phyloP scores from a whole-genome alignment of 768 basidiomycete species.

The Auriscalpium orientale region DNA sequence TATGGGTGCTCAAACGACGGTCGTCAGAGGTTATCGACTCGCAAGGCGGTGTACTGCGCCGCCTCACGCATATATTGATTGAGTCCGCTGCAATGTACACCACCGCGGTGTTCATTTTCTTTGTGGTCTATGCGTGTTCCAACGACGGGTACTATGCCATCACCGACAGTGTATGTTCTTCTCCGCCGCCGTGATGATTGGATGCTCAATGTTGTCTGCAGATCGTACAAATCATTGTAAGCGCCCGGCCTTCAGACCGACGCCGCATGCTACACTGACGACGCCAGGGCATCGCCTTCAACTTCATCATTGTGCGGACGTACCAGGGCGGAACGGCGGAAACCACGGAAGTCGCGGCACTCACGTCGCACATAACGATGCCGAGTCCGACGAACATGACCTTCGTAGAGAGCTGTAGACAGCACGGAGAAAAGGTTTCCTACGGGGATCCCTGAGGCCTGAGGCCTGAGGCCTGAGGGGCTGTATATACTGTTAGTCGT shows the following conservation, averaged over 20 bases:
- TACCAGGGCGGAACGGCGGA: slow-evolving; percentile 6
- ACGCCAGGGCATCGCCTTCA: slow-evolving; percentile 19
- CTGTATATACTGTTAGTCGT: too few relatives aligned
- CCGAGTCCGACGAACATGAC: neutral
- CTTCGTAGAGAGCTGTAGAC: too few relatives aligned
- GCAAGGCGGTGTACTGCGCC: neutral
- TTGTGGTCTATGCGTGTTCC: slow-evolving; percentile 14
- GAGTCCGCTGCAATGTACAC: slow-evolving; percentile 26
- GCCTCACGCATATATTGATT: slow-evolving; percentile 22
- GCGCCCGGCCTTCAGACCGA: slow-evolving; percentile 4
- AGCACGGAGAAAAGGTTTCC: too few relatives aligned
- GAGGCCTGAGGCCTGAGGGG: too few relatives aligned
- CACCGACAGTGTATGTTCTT: slow-evolving; percentile 17
- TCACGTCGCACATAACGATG: neutral
- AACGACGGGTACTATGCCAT: slow-evolving; percentile 21
- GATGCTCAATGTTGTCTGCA: neutral
- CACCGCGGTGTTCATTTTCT: slow-evolving; percentile 14
- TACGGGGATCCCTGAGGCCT: too few relatives aligned
- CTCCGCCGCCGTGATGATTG: neutral
- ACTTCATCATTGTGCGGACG: slow-evolving; percentile 24
- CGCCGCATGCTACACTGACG: neutral
- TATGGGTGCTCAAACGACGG: neutral
- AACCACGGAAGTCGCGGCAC: neutral
- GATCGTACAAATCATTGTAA: neutral
- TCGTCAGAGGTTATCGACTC: neutral